Evolutionary conservation across 2,329 filamentous ascomycete species (phyloP), one percentile per base, ranked within the genome.

Genomic region (Eutypella sp.): DNA sequence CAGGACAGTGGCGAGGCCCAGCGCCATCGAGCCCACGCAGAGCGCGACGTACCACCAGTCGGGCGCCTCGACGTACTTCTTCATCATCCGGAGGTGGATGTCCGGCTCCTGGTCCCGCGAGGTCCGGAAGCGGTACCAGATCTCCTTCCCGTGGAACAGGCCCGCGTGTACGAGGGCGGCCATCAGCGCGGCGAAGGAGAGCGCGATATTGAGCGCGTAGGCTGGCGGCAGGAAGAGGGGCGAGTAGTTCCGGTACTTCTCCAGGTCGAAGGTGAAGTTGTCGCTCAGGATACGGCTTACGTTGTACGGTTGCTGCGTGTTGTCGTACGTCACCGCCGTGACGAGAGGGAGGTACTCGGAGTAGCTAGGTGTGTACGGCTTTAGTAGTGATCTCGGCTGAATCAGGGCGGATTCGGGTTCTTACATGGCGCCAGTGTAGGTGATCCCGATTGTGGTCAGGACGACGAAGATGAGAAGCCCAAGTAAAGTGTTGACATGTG

Each of bases 321-420:
- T 82, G 60, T 83, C 78, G 48, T 75, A 82, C 0, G 72, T 72
- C 39, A 71, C 67, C 19, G 76, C 74, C 10, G 72, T 72, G 25
- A 78, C 73, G 45, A 82, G 69, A 0, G 79, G 78, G 15, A 83
- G 59, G 47, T 79, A 81, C 3, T 76, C 72, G 0, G 74, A 68
- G 50, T 74, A 66, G 39, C 64, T 62, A 40, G 2, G 19, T n/a
- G 9, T 3, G 7, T 5, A 33, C n/a, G n/a, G n/a, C n/a, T n/a
- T n/a, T n/a, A n/a, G 57, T 48, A 60, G 47, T 24, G n/a, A n/a
- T n/a, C n/a, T n/a, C n/a, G n/a, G n/a, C n/a, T n/a, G n/a, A n/a
- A n/a, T n/a, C n/a, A n/a, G n/a, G n/a, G n/a, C n/a, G n/a, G n/a
- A n/a, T n/a, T n/a, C n/a, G 3, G 25, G 39, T 18, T 57, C 57